Evolutionary conservation across 495 filamentous ascomycete species (phyloP).

Genomic region (Penicillium salamii): DNA sequence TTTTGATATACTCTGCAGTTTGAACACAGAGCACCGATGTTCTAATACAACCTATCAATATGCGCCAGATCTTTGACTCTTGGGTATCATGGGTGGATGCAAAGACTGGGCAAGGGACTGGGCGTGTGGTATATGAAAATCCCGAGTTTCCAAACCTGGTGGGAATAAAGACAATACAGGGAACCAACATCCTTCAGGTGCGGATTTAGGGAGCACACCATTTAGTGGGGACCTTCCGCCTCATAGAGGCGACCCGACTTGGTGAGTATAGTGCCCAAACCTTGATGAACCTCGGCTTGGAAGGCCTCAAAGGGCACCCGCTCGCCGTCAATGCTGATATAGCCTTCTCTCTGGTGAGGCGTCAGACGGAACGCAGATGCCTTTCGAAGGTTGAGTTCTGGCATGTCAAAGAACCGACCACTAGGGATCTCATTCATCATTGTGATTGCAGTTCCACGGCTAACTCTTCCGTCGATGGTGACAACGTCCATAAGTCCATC

Average conservation of each 20-base stretch:
- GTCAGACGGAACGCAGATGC: slow-evolving; percentile 77
- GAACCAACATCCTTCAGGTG: too few relatives aligned
- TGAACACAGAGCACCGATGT: slow-evolving; percentile 1
- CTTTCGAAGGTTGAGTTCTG: slow-evolving; percentile 77
- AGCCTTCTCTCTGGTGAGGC: slow-evolving; percentile 67
- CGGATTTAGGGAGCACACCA: not conserved
- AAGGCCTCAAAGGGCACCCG: slow-evolving; percentile 79
- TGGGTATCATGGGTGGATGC: slow-evolving; percentile 38
- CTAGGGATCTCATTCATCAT: slow-evolving; percentile 68
- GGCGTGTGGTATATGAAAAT: slow-evolving; percentile 9
- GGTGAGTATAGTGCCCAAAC: slow-evolving; percentile 79
- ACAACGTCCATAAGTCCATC: slow-evolving; percentile 87
- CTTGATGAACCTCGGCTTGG: slow-evolving; percentile 84
- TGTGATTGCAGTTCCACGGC: slow-evolving; percentile 56
- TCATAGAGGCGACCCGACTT: slow-evolving; percentile 71
- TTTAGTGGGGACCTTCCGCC: slow-evolving; percentile 52
- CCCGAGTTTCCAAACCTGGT: not conserved
- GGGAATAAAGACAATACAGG: not conserved
- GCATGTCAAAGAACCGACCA: slow-evolving; percentile 73
- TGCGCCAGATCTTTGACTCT: slow-evolving; percentile 19
- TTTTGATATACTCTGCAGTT: slow-evolving; percentile 10
- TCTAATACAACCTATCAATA: slow-evolving; percentile 1
- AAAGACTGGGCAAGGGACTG: slow-evolving; percentile 11
- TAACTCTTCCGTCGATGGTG: slow-evolving; percentile 72
- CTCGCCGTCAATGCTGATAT: slow-evolving; percentile 95